Percentiles rank a stretch among this genome's conserved stretches.
Evolutionary conservation across 345 rosid genomes (phyloP).

Genomic region (Cardamine resedifolia): DNA sequence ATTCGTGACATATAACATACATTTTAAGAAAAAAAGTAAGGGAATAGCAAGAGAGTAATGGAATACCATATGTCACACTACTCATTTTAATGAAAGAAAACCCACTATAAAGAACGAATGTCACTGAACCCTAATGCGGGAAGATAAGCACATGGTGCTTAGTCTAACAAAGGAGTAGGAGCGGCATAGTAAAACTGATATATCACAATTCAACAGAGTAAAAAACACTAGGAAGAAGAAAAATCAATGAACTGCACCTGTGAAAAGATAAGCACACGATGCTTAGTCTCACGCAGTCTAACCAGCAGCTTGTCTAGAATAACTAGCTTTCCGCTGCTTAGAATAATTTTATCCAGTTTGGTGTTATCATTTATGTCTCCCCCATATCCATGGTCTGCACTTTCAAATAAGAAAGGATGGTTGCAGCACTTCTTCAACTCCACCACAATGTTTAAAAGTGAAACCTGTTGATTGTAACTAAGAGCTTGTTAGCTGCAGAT

Average conservation of each 20-base stretch:
- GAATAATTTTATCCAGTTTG: conserved; percentile 88
- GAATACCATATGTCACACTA: neutral
- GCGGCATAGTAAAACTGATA: conserved; percentile 5
- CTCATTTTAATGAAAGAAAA: neutral
- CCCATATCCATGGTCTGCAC: conserved; percentile 99
- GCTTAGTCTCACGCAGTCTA: conserved; percentile 93
- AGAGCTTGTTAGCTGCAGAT: conserved; percentile 29
- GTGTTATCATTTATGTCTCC: conserved; percentile 68
- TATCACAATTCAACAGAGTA: neutral
- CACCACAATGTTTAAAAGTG: conserved; percentile 96
- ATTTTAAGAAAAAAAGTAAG: conserved; percentile 7
- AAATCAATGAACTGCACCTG: conserved; percentile 58
- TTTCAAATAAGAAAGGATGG: conserved; percentile 98
- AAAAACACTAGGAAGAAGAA: conserved; percentile 7
- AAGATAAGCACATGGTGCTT: conserved; percentile 72
- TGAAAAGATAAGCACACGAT: conserved; percentile 94
- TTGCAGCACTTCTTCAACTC: conserved; percentile 99
- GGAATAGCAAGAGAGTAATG: neutral
- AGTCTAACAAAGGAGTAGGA: conserved; percentile 44
- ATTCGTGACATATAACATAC: neutral
- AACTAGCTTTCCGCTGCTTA: conserved; percentile 98
- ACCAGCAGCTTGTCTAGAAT: conserved; percentile 96
- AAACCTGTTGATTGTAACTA: conserved; percentile 54
- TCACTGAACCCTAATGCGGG: conserved; percentile 50
- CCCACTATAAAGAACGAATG: neutral